A percentile compares a stretch with the other conserved stretches of the same genome.
These are phyloP conservation scores for Saccharomycopsis fibuligera DNA, from an alignment of 805 yeast genomes.

Conservation along the genomic window DNA sequence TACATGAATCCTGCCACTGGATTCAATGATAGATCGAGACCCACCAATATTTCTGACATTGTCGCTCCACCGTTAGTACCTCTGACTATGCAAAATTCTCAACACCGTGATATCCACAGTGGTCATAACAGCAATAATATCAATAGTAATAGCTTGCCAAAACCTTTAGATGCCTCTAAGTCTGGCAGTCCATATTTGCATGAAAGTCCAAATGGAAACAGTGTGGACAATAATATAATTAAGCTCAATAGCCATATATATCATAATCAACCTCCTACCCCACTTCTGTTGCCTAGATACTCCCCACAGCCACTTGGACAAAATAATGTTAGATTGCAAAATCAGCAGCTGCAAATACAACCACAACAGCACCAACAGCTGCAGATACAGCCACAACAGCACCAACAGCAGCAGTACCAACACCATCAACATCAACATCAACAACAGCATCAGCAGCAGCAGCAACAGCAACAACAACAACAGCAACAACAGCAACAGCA, in stretches of 20 bases:
- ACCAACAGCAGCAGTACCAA: neutral
- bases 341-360: slow-evolving; percentile 1
- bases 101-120: neutral
- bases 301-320: no score
- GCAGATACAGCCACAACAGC: neutral
- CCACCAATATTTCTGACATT: neutral
- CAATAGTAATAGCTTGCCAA: slow-evolving; percentile 1
- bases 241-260: neutral
- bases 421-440: slow-evolving; percentile 6
- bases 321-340: no score
- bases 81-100: neutral
- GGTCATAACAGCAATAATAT: neutral
- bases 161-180: no score
- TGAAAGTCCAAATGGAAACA: no score
- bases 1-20: no score
- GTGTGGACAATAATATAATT: neutral
- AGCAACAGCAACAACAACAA: neutral
- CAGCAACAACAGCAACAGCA: neutral
- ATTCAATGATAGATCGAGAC: neutral
- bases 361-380: slow-evolving; percentile 1
- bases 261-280: neutral
- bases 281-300: no score
- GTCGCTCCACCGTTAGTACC: neutral
- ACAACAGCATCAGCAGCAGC: slow-evolving; percentile 4
- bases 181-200: no score